Base-by-base conservation (phyloP, 805 yeast genomes). In the Candida peoriensis region DNA sequence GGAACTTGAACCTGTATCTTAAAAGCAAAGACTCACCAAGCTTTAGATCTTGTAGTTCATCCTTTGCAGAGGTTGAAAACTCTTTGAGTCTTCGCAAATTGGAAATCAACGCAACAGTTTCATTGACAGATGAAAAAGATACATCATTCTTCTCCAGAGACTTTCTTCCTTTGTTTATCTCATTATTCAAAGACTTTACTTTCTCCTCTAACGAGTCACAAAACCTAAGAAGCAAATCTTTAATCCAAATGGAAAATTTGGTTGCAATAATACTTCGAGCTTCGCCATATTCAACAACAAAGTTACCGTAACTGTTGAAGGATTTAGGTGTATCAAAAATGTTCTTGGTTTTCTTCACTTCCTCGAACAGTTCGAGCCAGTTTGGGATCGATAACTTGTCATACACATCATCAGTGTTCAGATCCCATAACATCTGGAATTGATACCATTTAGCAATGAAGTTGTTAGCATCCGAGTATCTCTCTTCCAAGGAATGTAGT, bases 241-340 rank as follows among this genome's bases (percentile, higher is more conserved):
- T 61, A 42, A 77, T 81, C 76, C 86, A 81, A 3, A 52, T 43
- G 38, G 78, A 81, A 58, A 73, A 80, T 45, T 72, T 76, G 3
- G 76, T 54, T 24, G 58, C 60, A 6, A 78, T 64, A 24, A 76
- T 58, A 0, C 70, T 52, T 39, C 77, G 82, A 2, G 79, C 80
- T 12, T 68, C 69, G 8, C 68, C 65, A 48, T 66, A 74, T 27
- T 72, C 66, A 24, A 84, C 53, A 0, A 39, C 30, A 10, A 66
- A 37, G 12, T 68, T 34, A 2, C 81, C 81, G 47, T 76, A 63
- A 0, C 16, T 24, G 20, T 55, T 54, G 2, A 39, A 43, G 0
- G 68, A 55, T 8, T 67, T 73, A 9, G 72, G 52, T 2, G 72
- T 64, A 37, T 81, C 86, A 48, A 82, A 72, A 0, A 68, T 54